Evolutionary conservation across 2,329 filamentous ascomycete genomes (phyloP), one percentile per base, ranked within the genome.

Genomic region (Magnaporthales sp.): DNA sequence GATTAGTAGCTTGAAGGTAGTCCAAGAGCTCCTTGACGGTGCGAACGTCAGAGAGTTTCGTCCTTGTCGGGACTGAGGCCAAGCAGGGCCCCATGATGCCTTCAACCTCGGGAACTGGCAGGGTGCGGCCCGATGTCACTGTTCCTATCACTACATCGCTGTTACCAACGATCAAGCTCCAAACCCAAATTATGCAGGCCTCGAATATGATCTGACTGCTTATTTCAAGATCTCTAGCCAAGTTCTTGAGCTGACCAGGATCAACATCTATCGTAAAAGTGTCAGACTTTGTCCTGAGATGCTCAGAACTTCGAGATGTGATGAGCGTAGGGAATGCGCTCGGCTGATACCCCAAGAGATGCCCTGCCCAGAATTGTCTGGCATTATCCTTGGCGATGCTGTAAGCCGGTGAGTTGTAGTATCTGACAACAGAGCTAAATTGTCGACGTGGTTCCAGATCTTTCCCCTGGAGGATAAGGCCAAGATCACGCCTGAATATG

Each of bases 1-100:
- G 84, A 70, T 91, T 94, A 6, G 82, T 81, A 0, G 81, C 77
- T 31, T 96, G 90, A 1, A 92, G 80, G 65, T 80, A 82, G 58
- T 80, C 78, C 1, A 96, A 70, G 1, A 96, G 78, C 67, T 93
- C 89, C 5, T 77, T 73, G 6, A 87, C 80, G 0, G 80, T 85
- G 13, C 76, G 75, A 63, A 83, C 78, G 9, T 80, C 79, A 1
- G 79, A 77, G 0, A 90, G 71, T 67, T 91, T 81, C 4, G 89
- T 76, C n/a, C 92, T 83, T 1, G 92, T 79, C 1, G 93, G 93
- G 7, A 95, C 77, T 0, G 91, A 90, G 1, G 88, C 81, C 64
- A 97, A 87, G 71, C 91, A 95, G 10, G 93, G 93, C 0, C 93
- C 93, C 67, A 94, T 80, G 3, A 93, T 84, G 1, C 84, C 80